A percentile compares a stretch with the other conserved stretches of the same genome.
Conservation (phyloP, 73 alveolate genomes). For the Tetrahymena elliotti region DNA sequence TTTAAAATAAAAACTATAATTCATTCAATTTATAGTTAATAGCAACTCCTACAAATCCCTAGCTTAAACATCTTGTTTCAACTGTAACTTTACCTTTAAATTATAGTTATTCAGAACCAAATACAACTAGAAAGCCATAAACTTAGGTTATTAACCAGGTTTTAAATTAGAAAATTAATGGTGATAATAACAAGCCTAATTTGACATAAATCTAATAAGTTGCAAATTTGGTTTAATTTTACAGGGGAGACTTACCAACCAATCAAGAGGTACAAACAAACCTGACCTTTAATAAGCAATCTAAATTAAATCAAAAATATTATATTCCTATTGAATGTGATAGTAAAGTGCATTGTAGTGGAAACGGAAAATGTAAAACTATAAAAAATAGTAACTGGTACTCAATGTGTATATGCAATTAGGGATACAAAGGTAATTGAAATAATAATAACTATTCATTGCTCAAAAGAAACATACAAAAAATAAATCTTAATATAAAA, state of each 20-base stretch:
- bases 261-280: neutral
- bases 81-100: neutral
- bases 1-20: neutral
- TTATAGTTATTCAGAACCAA: neutral
- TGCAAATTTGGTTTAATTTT: neutral
- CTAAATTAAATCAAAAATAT: neutral
- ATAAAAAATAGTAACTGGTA: neutral
- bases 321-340: neutral
- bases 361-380: neutral
- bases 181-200: neutral
- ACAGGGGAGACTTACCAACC: neutral
- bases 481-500: no score
- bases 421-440: neutral
- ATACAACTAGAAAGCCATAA: neutral
- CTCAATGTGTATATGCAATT: neutral
- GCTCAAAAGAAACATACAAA: no score
- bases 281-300: neutral
- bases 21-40: neutral
- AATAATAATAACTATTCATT: neutral
- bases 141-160: neutral
- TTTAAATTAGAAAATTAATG: neutral
- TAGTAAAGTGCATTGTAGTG: neutral
- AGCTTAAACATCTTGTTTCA: neutral
- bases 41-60: neutral
- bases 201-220: neutral